Base-by-base conservation (phyloP, 306 rosid species). In the Cercis canadensis region DNA sequence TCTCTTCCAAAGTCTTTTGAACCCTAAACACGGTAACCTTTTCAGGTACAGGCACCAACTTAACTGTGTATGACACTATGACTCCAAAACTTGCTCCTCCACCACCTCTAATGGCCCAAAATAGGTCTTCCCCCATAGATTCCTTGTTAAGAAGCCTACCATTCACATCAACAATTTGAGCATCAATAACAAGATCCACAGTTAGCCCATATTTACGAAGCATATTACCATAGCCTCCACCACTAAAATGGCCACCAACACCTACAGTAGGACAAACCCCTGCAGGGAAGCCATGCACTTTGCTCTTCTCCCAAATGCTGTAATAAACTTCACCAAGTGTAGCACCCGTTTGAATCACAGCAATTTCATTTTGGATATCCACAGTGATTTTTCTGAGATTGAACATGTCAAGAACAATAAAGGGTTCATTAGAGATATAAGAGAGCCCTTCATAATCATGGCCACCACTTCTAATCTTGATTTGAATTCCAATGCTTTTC, bases 11-110 rank as follows among this genome's bases (percentile, higher is more conserved):
- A 15, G 45, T 39, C 46, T 52, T 62, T 9, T 39, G 21, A 52
- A 62, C 45, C 1, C 18, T 14, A 33, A 73, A 62, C 11, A 62
- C 49, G 0, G 71, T 73, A 4, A 73, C 71, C 0, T 0, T 18
- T 41, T 63, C 29, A 0, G 78, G 63, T 11, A 73, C 71, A 1
- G 24, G 11, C 29, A 73, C 71, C 1, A 73, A 8, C 4, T 18
- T 73, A 5, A 63, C 31, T 1, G 57, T 73, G 39, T 51, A 73
- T 7, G 78, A 73, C 13, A 73, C 1, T 7, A 73, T 32, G 0
- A 73, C 65, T 2, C 78, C 78, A 63, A 73, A 73, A 43, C 78
- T 73, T 0, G 18, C 67, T 18, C 67, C 67, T 13, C 52, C 67
- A 2, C 67, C 67, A 41, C 49, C 57, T 61, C 14, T 18, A 1